Conservation (phyloP, 768 basidiomycete species). For the Pulveroboletus sp. region DNA sequence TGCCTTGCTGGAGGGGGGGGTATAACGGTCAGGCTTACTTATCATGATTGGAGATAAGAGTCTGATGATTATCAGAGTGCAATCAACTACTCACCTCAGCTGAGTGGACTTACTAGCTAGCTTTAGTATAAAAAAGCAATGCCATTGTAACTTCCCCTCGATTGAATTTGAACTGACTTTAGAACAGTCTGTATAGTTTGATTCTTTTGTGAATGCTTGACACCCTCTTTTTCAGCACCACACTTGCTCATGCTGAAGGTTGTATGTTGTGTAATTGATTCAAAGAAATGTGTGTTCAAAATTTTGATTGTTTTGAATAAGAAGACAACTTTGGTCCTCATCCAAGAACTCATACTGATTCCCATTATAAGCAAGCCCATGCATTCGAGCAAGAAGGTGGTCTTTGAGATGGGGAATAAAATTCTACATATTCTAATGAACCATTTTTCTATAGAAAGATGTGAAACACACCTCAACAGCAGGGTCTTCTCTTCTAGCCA, state of each 20-base stretch:
- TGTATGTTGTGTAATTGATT: slow-evolving; percentile 1
- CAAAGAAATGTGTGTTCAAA: not conserved
- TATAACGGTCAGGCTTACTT: too few species aligned
- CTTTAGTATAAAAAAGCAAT: too few species aligned
- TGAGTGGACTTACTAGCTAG: too few species aligned
- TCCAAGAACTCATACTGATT: not conserved
- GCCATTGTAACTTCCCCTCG: too few species aligned
- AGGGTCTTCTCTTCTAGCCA: not conserved
- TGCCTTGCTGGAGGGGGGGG: too few species aligned
- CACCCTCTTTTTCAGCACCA: too few species aligned
- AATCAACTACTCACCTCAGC: too few species aligned
- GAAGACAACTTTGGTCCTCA: not conserved
- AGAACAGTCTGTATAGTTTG: too few species aligned
- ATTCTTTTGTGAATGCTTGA: too few species aligned
- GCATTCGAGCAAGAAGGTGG: not conserved
- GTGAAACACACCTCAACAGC: not conserved
- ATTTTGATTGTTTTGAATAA: not conserved
- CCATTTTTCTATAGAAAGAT: not conserved
- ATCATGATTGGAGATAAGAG: too few species aligned
- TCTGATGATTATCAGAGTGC: too few species aligned
- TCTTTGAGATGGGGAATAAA: not conserved
- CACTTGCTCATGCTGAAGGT: not conserved
- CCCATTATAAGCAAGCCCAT: not conserved
- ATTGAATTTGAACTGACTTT: too few species aligned
- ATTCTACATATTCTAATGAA: not conserved